Evolutionary conservation across 2,329 filamentous ascomycete species (phyloP), one percentile per base, ranked within the genome.

Genomic region (Beauveria varroae): DNA sequence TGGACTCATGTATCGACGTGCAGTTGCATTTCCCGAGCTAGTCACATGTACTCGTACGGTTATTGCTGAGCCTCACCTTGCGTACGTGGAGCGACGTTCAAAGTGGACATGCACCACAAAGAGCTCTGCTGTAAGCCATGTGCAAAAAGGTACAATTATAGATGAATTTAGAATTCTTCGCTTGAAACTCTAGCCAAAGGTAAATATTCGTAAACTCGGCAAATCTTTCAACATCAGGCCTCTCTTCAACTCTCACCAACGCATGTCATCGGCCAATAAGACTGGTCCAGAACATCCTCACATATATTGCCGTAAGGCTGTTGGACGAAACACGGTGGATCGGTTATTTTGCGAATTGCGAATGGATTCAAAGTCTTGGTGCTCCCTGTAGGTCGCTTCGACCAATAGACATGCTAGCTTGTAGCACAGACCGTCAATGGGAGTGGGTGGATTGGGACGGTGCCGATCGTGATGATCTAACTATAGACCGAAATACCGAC

Each of bases 381-480:
- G 12, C n/a, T 51, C 14, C 9, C n/a, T 6, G 53, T 24, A 10
- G 5, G 14, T n/a, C 20, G 24, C 14, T 9, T 50, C 18, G 18
- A 28, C 56, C 30, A 58, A 41, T 41, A 41, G 56, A 47, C 28
- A 43, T 20, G 22, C 20, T 28, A 20, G 34, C 16, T 14, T 28
- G 22, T 43, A 20, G 56, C 56, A 58, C 56, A 43, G 56, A 58
- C 56, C 46, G 28, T 49, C 34, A 16, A 22, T 37, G 16, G 54
- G 54, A 20, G 22, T 10, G 14, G 3, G 52, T 55, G 22, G 52
- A 30, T 10, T 43, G 40, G 8, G 16, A 43, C 18, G 3, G 14
- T 24, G 53, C 22, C 53, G 53, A 55, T 55, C 56, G 30, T 46
- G 46, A 50, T 46, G 56, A 58, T 58, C 56, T 16, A 37, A 37